Conservation (phyloP, 2,329 filamentous ascomycete genomes). For the Botrytis aclada region DNA sequence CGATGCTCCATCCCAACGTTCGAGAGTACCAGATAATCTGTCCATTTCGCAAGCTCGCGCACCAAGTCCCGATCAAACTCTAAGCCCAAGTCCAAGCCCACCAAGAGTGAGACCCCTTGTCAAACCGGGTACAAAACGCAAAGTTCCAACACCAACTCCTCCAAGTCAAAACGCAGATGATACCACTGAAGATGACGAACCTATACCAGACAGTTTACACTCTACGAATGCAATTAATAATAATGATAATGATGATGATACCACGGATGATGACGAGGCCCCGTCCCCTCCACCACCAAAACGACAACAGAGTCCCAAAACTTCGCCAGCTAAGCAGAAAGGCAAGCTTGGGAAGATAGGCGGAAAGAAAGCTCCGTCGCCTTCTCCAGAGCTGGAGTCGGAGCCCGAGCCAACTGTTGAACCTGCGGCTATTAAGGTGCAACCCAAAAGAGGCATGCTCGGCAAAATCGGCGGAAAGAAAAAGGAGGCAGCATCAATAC, state of each 20-base stretch:
- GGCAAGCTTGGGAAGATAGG: constrained; percentile 27
- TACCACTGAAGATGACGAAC: constrained; percentile 18
- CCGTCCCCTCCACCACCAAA: constrained; percentile 1
- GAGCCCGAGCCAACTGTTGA: constrained; percentile 15
- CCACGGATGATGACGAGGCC: constrained; percentile 23
- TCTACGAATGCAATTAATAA: not conserved
- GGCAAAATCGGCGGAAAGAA: constrained; percentile 35
- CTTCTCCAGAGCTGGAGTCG: constrained; percentile 12
- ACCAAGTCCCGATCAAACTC: not conserved
- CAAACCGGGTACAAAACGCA: constrained; percentile 19
- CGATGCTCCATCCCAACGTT: constrained; percentile 30
- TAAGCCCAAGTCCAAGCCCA: not conserved
- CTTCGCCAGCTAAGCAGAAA: constrained; percentile 18
- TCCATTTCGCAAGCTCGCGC: constrained; percentile 23
- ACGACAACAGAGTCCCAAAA: not conserved
- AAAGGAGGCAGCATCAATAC: constrained; percentile 18
- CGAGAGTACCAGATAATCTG: constrained; percentile 31
- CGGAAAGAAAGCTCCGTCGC: constrained; percentile 25
- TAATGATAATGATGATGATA: constrained; percentile 18
- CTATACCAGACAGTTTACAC: not conserved
- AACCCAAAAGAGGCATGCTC: constrained; percentile 25
- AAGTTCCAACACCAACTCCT: constrained; percentile 1
- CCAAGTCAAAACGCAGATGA: constrained; percentile 5
- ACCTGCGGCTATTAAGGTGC: constrained; percentile 10
- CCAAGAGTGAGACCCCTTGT: constrained; percentile 8